Conservation (phyloP, 306 rosid species). For the Citrullus colocynthis region DNA sequence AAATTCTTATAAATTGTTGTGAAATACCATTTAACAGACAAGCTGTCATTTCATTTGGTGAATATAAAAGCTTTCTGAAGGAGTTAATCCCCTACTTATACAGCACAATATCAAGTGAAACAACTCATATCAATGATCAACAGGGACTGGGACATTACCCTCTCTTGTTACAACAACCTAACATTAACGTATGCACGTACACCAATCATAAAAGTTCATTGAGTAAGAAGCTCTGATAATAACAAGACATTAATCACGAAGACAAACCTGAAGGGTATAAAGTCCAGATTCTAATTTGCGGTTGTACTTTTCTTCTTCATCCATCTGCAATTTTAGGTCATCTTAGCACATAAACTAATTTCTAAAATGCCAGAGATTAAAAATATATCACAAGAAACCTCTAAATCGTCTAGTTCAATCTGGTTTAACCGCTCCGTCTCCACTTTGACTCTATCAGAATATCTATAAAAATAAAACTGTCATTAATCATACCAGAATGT, state of each 20-base stretch:
- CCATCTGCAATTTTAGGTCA: slow-evolving; percentile 39
- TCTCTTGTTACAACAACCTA: not conserved
- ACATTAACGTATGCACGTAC: not conserved
- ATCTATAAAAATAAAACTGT: slow-evolving; percentile 27
- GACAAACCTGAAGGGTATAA: slow-evolving; percentile 78
- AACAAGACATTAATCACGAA: not conserved
- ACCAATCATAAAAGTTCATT: not conserved
- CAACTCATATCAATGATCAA: not conserved
- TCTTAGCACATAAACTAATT: not conserved
- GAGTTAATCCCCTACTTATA: not conserved
- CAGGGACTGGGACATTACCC: not conserved
- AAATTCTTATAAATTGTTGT: not conserved
- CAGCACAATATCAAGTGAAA: not conserved
- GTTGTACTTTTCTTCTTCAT: slow-evolving; percentile 89
- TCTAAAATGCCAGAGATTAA: not conserved
- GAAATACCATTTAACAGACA: not conserved
- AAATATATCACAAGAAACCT: slow-evolving; percentile 29
- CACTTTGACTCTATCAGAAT: slow-evolving; percentile 71
- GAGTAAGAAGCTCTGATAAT: not conserved
- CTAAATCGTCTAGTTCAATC: slow-evolving; percentile 71
- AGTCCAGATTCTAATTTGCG: slow-evolving; percentile 91
- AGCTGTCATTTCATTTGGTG: not conserved
- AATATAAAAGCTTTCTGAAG: not conserved
- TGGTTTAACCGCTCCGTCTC: slow-evolving; percentile 59
- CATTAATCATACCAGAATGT: not conserved